Evolutionary conservation across 2,329 filamentous ascomycete genomes (phyloP).

Genomic region (Pseudofabraea citricarpa): DNA sequence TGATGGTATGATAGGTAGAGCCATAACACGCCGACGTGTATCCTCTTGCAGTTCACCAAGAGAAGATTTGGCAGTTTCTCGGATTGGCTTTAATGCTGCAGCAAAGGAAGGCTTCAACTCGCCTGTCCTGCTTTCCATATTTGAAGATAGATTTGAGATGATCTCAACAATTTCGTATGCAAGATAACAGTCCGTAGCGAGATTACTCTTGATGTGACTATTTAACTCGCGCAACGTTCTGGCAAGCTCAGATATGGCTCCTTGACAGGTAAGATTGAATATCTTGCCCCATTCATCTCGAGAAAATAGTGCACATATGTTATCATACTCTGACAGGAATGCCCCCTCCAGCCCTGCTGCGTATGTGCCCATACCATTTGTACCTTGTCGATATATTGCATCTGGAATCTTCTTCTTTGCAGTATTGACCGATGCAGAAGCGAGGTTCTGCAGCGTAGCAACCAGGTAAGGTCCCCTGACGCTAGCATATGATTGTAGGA

Average conservation of each 20-base stretch:
- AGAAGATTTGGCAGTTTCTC: constrained; percentile 86
- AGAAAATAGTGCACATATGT: constrained; percentile 80
- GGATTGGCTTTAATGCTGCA: constrained; percentile 81
- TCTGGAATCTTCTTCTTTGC: constrained; percentile 74
- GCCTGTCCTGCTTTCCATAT: constrained; percentile 76
- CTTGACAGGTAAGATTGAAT: constrained; percentile 73
- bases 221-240: constrained; percentile 87
- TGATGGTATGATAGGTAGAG: constrained; percentile 62
- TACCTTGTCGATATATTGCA: constrained; percentile 80
- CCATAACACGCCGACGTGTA: constrained; percentile 63
- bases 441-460: constrained; percentile 76
- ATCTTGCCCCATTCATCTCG: constrained; percentile 79
- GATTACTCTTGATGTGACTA: constrained; percentile 77
- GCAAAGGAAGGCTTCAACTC: constrained; percentile 80
- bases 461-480: constrained; percentile 84
- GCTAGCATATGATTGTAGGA: constrained; percentile 80
- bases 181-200: constrained; percentile 88
- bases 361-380: constrained; percentile 88
- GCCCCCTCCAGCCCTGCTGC: constrained; percentile 82
- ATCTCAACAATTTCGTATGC: constrained; percentile 95
- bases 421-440: constrained; percentile 79
- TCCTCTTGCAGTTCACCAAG: constrained; percentile 81
- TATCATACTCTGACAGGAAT: constrained; percentile 85
- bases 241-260: constrained; percentile 74
- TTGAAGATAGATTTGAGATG: constrained; percentile 72